A percentile compares a stretch with the other conserved stretches of the same genome.
Conservation (phyloP, 1,284 basidiomycete species). For the Hymenochaete sp. region DNA sequence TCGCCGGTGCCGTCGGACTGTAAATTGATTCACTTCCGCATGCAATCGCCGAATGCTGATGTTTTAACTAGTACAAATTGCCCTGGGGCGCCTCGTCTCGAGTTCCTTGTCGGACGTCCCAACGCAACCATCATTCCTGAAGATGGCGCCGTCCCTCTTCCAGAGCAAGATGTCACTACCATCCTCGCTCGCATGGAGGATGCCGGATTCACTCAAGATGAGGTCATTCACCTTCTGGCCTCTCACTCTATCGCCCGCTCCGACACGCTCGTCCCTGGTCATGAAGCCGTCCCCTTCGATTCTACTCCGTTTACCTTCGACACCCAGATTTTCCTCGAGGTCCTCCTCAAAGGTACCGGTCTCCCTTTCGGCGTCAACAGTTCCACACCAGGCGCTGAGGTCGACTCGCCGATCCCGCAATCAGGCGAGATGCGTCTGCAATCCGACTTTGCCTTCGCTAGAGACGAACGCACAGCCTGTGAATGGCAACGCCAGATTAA, state of each 20-base stretch:
- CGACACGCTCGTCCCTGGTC: conserved; percentile 14
- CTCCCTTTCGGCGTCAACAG: conserved; percentile 12
- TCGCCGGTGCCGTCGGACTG: conserved; percentile 16
- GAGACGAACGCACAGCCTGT: conserved; percentile 28
- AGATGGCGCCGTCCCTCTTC: conserved; percentile 17
- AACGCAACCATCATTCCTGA: conserved; percentile 19
- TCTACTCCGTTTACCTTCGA: conserved; percentile 17
- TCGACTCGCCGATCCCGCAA: conserved; percentile 8
- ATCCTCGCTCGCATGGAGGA: conserved; percentile 16
- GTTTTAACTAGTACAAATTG: conserved; percentile 22
- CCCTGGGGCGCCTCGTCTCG: conserved; percentile 19
- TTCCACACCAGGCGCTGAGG: conserved; percentile 11
- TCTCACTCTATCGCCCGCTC: conserved; percentile 15
- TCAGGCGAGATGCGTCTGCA: conserved; percentile 28
- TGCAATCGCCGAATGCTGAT: neutral
- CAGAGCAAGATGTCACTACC: conserved; percentile 12
- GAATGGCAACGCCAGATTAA: conserved; percentile 33
- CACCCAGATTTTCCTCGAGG: conserved; percentile 17
- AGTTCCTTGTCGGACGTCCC: conserved; percentile 19
- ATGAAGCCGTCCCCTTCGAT: conserved; percentile 16
- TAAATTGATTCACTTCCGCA: conserved; percentile 18
- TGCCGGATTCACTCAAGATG: conserved; percentile 12
- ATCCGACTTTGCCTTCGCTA: conserved; percentile 23
- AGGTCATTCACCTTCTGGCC: conserved; percentile 15
- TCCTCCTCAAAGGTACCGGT: conserved; percentile 15